Conservation (phyloP, 2,329 filamentous ascomycete genomes). For the Sphaerulina musiva region DNA sequence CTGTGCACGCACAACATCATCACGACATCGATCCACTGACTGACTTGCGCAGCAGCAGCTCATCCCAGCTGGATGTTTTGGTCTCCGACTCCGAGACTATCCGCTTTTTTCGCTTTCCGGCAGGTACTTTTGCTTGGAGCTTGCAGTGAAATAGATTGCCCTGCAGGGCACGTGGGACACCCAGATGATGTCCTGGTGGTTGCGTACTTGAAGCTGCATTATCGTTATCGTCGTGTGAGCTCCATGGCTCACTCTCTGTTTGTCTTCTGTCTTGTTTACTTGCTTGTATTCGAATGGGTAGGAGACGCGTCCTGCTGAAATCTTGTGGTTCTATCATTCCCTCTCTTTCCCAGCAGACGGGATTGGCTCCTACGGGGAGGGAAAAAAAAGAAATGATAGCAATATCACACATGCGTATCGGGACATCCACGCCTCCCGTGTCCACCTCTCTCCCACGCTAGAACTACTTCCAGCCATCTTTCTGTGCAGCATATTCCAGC, state of each 20-base stretch:
- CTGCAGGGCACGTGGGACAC: constrained; percentile 2
- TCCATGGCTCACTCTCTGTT: background rate
- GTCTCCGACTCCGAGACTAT: background rate
- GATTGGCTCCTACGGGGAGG: background rate
- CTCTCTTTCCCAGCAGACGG: background rate
- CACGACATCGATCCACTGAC: constrained; percentile 2
- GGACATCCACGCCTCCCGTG: constrained; percentile 3
- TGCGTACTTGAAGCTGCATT: constrained; percentile 1
- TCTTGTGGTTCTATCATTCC: background rate
- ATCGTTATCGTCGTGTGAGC: background rate
- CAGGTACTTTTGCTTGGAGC: background rate
- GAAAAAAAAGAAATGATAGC: background rate
- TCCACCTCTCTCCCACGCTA: background rate
- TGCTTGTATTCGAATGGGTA: background rate
- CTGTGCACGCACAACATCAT: background rate
- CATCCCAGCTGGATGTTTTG: background rate
- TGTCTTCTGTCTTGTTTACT: background rate
- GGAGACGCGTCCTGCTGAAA: background rate
- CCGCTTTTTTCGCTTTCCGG: background rate
- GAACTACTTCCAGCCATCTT: constrained; percentile 10
- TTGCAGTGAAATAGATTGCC: constrained; percentile 10
- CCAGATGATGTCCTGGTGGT: background rate
- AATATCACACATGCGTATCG: constrained; percentile 9
- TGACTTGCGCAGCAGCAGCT: background rate
- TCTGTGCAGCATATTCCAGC: background rate